Percentiles rank a stretch among this genome's conserved stretches.
Conservation (phyloP, 2,329 filamentous ascomycete species). For the Fusarium caatingaense region DNA sequence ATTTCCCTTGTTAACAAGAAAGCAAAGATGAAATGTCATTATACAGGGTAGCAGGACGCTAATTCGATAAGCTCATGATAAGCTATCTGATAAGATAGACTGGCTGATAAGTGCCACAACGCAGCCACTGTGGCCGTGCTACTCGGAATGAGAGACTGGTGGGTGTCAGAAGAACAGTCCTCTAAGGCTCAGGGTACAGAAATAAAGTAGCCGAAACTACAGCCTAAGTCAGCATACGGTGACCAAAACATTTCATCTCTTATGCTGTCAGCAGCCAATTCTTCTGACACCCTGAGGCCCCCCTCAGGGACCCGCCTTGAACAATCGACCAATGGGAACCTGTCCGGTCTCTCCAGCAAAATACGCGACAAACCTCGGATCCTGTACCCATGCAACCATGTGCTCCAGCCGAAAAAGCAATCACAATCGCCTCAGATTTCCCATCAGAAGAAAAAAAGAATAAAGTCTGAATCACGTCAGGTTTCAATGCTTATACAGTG, state of each 20-base stretch:
- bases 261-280: too few species aligned
- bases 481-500: neutral
- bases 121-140: neutral
- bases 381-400: neutral
- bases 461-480: neutral
- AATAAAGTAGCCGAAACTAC: too few species aligned
- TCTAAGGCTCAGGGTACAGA: too few species aligned
- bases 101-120: neutral
- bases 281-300: too few species aligned
- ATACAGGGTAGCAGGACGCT: too few species aligned
- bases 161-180: too few species aligned
- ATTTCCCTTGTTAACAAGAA: too few species aligned
- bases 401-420: neutral
- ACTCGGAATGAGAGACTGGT: fast-evolving
- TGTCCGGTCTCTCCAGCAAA: neutral
- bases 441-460: neutral
- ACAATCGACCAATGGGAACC: neutral
- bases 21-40: too few species aligned
- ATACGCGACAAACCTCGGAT: neutral
- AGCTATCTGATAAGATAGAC: neutral
- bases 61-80: too few species aligned
- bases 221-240: too few species aligned
- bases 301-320: too few species aligned
- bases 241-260: too few species aligned
- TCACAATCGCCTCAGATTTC: neutral